Conservation (phyloP, 2,329 filamentous ascomycete genomes). For the Ophiostoma australiae region DNA sequence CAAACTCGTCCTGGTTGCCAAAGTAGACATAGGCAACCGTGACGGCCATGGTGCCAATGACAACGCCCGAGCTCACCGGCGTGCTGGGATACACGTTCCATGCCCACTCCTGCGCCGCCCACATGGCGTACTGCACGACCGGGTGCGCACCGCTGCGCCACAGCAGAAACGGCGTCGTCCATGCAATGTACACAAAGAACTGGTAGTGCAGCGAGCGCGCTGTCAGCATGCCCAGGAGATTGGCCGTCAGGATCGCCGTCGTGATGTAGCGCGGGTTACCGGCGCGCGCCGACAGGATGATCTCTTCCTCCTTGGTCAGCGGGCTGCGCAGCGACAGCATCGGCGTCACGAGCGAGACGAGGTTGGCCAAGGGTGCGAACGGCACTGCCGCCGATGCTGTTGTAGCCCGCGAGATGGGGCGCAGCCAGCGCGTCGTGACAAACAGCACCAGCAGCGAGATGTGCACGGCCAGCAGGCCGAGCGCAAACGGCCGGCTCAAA, state of each 20-base stretch:
- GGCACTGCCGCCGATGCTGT: constrained; percentile 29
- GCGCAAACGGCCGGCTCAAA: constrained; percentile 62
- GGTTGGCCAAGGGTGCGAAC: neutral
- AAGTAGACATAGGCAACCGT: constrained; percentile 61
- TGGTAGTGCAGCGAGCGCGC: constrained; percentile 90
- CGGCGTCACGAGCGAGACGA: constrained; percentile 19
- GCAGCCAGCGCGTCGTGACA: constrained; percentile 64
- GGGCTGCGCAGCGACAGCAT: constrained; percentile 11
- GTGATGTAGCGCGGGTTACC: constrained; percentile 69
- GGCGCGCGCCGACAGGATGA: constrained; percentile 50
- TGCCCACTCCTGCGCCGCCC: constrained; percentile 79
- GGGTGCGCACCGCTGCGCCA: constrained; percentile 72
- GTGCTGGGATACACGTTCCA: constrained; percentile 93
- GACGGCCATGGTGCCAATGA: constrained; percentile 64
- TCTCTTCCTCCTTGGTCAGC: constrained; percentile 41
- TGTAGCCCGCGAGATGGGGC: constrained; percentile 54
- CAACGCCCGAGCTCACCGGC: constrained; percentile 50
- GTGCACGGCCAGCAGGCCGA: constrained; percentile 62
- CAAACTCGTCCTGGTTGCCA: constrained; percentile 46
- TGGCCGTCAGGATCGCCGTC: constrained; percentile 70
- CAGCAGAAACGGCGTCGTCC: constrained; percentile 80
- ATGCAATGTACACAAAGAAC: constrained; percentile 87
- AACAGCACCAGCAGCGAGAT: constrained; percentile 62
- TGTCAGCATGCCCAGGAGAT: constrained; percentile 75
- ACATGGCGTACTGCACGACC: constrained; percentile 61